These are phyloP conservation scores for Penicillium concentricum DNA, from an alignment of 2,329 filamentous ascomycete species.

Conservation along the genomic window DNA sequence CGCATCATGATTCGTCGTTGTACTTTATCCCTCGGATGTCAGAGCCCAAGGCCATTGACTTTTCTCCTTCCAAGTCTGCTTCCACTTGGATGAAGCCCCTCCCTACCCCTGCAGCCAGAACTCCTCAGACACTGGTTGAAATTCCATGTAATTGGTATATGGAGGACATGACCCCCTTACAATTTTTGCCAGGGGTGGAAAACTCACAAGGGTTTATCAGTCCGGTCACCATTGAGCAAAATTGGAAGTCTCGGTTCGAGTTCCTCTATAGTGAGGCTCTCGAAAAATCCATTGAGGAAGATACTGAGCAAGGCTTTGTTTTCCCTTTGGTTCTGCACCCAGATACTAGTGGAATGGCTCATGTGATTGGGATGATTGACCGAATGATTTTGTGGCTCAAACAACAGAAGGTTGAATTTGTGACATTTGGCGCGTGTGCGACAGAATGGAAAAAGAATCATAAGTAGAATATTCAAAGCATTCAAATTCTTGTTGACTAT, in stretches of 20 bases:
- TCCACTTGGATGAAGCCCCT: constrained; percentile 48
- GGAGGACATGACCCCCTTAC: constrained; percentile 49
- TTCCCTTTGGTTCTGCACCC: constrained; percentile 58
- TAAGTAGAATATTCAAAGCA: neutral
- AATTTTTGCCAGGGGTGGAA: constrained; percentile 43
- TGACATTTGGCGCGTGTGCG: constrained; percentile 33
- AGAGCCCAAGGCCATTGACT: constrained; percentile 42
- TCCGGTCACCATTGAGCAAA: constrained; percentile 56
- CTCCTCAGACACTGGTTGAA: constrained; percentile 36
- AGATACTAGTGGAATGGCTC: constrained; percentile 61
- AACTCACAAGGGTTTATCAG: constrained; percentile 61
- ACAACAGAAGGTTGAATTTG: constrained; percentile 36
- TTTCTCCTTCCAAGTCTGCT: constrained; percentile 38
- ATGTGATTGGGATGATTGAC: constrained; percentile 59
- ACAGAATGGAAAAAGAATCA: constrained; percentile 28
- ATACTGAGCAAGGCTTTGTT: constrained; percentile 30
- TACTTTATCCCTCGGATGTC: constrained; percentile 42
- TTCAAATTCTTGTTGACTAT: neutral
- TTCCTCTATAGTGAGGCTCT: constrained; percentile 43
- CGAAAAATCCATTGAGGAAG: constrained; percentile 40
- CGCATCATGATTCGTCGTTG: constrained; percentile 43
- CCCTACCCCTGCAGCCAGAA: constrained; percentile 17
- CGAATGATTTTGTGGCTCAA: constrained; percentile 53
- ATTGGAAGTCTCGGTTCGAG: constrained; percentile 61
- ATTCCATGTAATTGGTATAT: constrained; percentile 49